Conservation (phyloP, 208 protist genomes). For the Vickermania spadyakhi region DNA sequence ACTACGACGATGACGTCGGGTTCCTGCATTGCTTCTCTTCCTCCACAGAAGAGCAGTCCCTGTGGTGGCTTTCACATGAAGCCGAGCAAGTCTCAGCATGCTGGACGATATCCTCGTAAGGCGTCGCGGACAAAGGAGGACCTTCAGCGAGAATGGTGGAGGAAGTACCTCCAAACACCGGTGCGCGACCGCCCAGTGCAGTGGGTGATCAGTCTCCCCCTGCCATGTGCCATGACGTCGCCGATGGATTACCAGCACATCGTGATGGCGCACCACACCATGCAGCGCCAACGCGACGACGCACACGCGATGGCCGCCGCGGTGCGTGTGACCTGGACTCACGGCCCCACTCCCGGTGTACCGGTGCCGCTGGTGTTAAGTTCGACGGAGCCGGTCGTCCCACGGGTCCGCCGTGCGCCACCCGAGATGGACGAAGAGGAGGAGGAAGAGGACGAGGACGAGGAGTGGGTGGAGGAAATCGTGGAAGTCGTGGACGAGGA, state of each 20-base stretch:
- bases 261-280: not conserved
- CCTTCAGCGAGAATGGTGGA: not conserved
- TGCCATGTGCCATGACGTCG: not conserved
- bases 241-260: not conserved
- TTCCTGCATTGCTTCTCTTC: too few relatives aligned
- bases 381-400: not conserved
- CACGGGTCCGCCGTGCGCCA: not conserved
- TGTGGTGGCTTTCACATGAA: too few relatives aligned
- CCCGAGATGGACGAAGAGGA: not conserved
- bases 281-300: conserved; percentile 1
- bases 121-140: too few relatives aligned
- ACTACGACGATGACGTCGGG: too few relatives aligned
- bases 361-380: not conserved
- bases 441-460: not conserved
- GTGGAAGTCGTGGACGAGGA: not conserved
- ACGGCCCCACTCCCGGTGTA: not conserved
- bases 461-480: not conserved
- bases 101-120: too few relatives aligned
- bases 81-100: too few relatives aligned
- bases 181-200: too few relatives aligned
- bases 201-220: not conserved
- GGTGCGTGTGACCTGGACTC: not conserved
- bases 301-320: conserved; percentile 1
- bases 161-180: not conserved
- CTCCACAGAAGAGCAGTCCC: too few relatives aligned